Evolutionary conservation across 805 yeast genomes (phyloP), one percentile per base, ranked within the genome.

Genomic region (Hanseniaspora nectarophila): DNA sequence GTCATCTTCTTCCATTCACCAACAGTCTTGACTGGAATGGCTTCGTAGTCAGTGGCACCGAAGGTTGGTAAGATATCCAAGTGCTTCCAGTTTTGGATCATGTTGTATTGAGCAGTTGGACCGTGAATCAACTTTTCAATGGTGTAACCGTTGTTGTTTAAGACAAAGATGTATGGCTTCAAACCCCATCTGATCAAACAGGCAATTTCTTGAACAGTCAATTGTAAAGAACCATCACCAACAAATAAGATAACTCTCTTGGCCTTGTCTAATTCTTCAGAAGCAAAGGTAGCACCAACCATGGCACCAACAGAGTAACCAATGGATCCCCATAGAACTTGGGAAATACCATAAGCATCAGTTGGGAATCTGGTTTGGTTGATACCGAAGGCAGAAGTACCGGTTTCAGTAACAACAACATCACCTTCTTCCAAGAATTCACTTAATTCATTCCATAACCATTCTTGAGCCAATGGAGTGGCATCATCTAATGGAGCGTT

Each of bases 161-260:
- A 72, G 32, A 81, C 77, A 63, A 81, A 81, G 62, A 81, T 67
- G 69, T 81, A 81, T 61, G 85, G 85, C 57, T 73, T 78, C 61
- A 78, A 71, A 56, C 74, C 73, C 81, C 82, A 77, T 67, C 80
- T 76, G 63, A 78, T 71, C 75, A 79, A 74, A 57, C 84, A 80
- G 53, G 83, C 77, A 63, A 81, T 78, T 64, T 82, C 83, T 70
- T 80, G 85, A 33, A 79, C 84, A 13, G 87, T 80, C 67, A 81
- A 73, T 69, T 81, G 87, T 60, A 81, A 71, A 43, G 86, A 81
- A 65, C 87, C 87, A 66, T 81, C 87, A 70, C 87, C 87, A 58
- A 80, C 76, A 64, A 81, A 81, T 55, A 81, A 68, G 55, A 80
- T 72, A 51, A 78, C 83, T 73, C 86, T 76, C 67, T 73, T 77